phyloP scores from a whole-genome alignment of 352 stramenopile species.

The Phytophthora macrochlamydospora region DNA sequence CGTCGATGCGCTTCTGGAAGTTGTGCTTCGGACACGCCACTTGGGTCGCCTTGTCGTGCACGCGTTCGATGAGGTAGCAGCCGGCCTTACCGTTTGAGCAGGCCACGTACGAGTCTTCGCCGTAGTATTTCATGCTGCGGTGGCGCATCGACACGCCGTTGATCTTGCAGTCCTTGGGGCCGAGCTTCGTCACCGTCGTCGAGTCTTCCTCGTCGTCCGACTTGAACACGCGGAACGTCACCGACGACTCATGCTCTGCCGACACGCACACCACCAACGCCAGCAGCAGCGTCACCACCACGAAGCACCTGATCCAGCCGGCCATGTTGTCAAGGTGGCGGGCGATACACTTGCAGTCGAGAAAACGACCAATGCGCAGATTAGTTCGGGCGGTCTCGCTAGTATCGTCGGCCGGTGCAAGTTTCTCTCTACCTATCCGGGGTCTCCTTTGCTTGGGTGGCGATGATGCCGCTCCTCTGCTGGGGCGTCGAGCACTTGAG shows the following conservation, averaged over 20 bases:
- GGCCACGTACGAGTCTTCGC: conserved; percentile 72
- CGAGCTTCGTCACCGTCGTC: conserved; percentile 8
- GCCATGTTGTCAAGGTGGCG: conserved; percentile 15
- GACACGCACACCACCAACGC: conserved; percentile 20
- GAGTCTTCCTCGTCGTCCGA: conserved; percentile 5
- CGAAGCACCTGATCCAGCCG: conserved; percentile 31
- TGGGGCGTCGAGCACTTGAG: neutral
- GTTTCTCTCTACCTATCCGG: conserved; percentile 8
- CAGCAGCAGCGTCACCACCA: conserved; percentile 21
- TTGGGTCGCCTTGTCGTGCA: conserved; percentile 63
- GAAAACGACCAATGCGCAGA: conserved; percentile 31
- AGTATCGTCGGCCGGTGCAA: conserved; percentile 1
- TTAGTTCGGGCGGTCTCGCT: conserved; percentile 3
- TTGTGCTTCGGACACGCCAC: conserved; percentile 58
- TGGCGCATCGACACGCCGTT: conserved; percentile 61
- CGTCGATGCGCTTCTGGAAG: conserved; percentile 45
- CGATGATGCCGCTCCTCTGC: neutral
- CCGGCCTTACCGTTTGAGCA: conserved; percentile 63
- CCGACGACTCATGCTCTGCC: conserved; percentile 32
- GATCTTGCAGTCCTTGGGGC: conserved; percentile 54
- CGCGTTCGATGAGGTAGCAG: conserved; percentile 69
- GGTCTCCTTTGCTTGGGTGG: conserved; percentile 1
- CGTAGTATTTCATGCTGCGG: conserved; percentile 75
- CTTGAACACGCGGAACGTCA: conserved; percentile 39
- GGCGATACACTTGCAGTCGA: neutral